Base-by-base conservation (phyloP, 2,329 filamentous ascomycete genomes). In the Aplosporella prunicola region DNA sequence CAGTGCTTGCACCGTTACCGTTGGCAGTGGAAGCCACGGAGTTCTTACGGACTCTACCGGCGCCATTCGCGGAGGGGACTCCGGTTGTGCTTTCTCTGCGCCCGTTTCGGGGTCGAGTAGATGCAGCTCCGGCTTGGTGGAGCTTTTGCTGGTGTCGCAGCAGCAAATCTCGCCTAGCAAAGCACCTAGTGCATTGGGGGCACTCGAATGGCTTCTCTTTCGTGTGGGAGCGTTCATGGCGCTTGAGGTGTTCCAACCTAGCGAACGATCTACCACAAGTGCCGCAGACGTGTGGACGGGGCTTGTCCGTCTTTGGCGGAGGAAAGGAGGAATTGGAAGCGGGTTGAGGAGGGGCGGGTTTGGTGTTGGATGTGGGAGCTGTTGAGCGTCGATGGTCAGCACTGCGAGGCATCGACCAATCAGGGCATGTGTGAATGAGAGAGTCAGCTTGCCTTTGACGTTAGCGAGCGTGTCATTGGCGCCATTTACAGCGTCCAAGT, bases 171-270 rank as follows among this genome's bases (percentile, higher is more conserved):
- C 91, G 78, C 43, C 91, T 78, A 43, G 91, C 91, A 63, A 98
- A 98, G 65, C 91, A 96, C 63, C 91, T 71, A 24, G 85, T 75
- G 62, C 91, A 98, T 60, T 96, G 86, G 18, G 86, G 85, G 53
- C 91, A 98, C 62, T 95, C 87, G 52, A 98, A 98, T 1, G 91
- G 91, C 69, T 98, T 98, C 66, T 98, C 88, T 61, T 98, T 95
- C 29, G 88, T 95, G 58, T 95, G 88, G n/a, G 87, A 94, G 45
- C 91, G 78, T 65, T 96, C 91, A 62, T 98, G 91, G 43, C 91
- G 82, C 67, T 98, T 98, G 48, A 98, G 68, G 60, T 98, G 91
- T 65, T 98, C 91, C 51, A 98, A 68, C 43, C 91, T 80, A 41
- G 91, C 91, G 60, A 98, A 98, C 20, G 85, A 93, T 47, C 91